These are phyloP conservation scores for Gossypium mustelinum DNA, from an alignment of 345 rosid genomes.

Conservation along the genomic window DNA sequence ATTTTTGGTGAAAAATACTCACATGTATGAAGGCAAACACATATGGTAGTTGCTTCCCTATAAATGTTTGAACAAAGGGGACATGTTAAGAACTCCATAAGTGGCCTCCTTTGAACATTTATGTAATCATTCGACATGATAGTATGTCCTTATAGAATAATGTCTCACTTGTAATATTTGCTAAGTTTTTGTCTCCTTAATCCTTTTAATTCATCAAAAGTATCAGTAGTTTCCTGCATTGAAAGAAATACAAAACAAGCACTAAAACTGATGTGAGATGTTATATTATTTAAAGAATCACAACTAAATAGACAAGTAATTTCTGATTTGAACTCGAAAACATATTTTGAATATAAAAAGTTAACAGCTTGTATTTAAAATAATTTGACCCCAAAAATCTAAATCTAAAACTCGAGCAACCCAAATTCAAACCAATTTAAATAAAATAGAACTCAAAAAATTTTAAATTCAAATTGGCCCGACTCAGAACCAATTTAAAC, in stretches of 20 bases:
- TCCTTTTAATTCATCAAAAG: not conserved
- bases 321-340: too few relatives aligned
- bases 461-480: too few relatives aligned
- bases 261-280: too few relatives aligned
- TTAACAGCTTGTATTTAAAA: too few relatives aligned
- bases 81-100: slow-evolving; percentile 8
- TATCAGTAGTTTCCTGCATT: not conserved
- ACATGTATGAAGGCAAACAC: slow-evolving; percentile 14
- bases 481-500: too few relatives aligned
- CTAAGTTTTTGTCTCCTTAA: not conserved
- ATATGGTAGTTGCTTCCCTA: slow-evolving; percentile 13
- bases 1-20: not conserved
- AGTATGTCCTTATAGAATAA: not conserved
- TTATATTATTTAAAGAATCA: too few relatives aligned
- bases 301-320: too few relatives aligned
- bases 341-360: too few relatives aligned
- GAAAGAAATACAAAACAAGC: not conserved
- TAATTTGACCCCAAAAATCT: too few relatives aligned
- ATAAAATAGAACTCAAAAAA: too few relatives aligned
- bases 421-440: too few relatives aligned
- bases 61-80: slow-evolving; percentile 5
- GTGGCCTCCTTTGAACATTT: slow-evolving; percentile 8
- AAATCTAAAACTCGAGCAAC: too few relatives aligned
- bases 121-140: slow-evolving; percentile 14
- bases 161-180: not conserved